These are phyloP conservation scores for Cercospora sp. DNA, from an alignment of 2,329 filamentous ascomycete species.

Conservation along the genomic window DNA sequence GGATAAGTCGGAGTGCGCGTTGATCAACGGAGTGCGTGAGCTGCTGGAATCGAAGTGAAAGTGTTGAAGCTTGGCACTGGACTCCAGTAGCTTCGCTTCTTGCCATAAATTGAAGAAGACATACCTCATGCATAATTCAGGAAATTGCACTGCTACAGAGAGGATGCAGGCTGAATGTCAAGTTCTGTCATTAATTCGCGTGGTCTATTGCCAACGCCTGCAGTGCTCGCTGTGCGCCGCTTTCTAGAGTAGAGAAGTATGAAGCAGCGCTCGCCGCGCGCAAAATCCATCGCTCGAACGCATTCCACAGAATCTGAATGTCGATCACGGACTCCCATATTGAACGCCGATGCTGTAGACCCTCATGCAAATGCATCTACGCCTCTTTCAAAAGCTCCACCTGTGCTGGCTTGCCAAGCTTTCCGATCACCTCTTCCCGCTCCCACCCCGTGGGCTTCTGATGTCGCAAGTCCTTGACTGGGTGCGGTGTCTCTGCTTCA, in stretches of 20 bases:
- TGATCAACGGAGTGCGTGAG: no score
- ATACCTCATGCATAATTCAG: no score
- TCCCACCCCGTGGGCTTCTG: conserved; percentile 77
- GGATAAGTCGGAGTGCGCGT: no score
- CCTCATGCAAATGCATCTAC: not conserved
- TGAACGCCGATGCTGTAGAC: not conserved
- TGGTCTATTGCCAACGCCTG: not conserved
- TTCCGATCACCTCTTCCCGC: conserved; percentile 69
- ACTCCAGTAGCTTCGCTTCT: no score
- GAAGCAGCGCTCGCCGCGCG: not conserved
- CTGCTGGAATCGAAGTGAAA: no score
- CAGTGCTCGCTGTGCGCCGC: not conserved
- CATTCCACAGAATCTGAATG: not conserved
- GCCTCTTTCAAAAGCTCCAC: not conserved
- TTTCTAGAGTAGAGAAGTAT: not conserved
- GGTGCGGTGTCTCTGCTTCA: conserved; percentile 65
- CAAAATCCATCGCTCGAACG: not conserved
- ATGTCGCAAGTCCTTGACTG: conserved; percentile 65
- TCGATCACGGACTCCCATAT: not conserved
- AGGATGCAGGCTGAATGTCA: not conserved
- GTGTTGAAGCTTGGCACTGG: no score
- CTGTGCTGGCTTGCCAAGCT: not conserved
- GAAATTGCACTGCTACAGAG: not conserved
- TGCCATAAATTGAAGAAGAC: no score
- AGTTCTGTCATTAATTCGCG: not conserved